These are phyloP conservation scores for Castanea mollissima DNA, from an alignment of 306 rosid genomes.

Conservation along the genomic window DNA sequence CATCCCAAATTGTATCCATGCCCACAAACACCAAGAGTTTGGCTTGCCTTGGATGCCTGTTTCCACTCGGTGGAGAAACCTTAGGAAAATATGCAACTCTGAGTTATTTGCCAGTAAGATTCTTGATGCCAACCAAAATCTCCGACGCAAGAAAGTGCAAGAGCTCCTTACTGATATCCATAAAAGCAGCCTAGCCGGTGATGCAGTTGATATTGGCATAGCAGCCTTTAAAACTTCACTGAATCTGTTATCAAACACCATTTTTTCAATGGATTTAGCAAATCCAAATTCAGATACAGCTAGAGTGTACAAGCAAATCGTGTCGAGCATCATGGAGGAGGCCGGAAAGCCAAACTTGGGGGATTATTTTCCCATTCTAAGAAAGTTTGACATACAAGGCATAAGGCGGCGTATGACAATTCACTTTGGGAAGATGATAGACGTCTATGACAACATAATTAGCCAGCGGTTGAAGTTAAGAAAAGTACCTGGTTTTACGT, in stretches of 20 bases:
- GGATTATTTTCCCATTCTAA: too few relatives aligned
- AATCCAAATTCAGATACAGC: too few relatives aligned
- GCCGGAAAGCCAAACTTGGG: too few relatives aligned
- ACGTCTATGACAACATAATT: too few relatives aligned
- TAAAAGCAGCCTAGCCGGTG: background rate
- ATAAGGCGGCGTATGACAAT: too few relatives aligned
- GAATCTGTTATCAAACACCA: constrained; percentile 38
- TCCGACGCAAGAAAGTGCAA: constrained; percentile 18
- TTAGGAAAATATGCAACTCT: constrained; percentile 35
- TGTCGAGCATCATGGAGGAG: too few relatives aligned
- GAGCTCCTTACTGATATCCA: constrained; percentile 21
- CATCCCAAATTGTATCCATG: constrained; percentile 19
- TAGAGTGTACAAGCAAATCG: too few relatives aligned
- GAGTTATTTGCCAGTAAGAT: constrained; percentile 34
- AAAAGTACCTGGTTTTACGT: too few relatives aligned
- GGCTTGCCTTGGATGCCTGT: constrained; percentile 37
- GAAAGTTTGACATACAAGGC: too few relatives aligned
- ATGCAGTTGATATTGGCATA: constrained; percentile 42
- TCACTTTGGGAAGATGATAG: too few relatives aligned
- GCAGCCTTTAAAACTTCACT: constrained; percentile 35
- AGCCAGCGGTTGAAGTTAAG: too few relatives aligned
- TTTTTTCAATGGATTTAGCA: constrained; percentile 22
- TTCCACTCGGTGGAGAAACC: constrained; percentile 36
- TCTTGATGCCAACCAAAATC: constrained; percentile 27
- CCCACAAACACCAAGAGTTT: constrained; percentile 19